These are phyloP conservation scores for Schwanniomyces yamadae DNA, from an alignment of 805 yeast genomes.

Conservation along the genomic window DNA sequence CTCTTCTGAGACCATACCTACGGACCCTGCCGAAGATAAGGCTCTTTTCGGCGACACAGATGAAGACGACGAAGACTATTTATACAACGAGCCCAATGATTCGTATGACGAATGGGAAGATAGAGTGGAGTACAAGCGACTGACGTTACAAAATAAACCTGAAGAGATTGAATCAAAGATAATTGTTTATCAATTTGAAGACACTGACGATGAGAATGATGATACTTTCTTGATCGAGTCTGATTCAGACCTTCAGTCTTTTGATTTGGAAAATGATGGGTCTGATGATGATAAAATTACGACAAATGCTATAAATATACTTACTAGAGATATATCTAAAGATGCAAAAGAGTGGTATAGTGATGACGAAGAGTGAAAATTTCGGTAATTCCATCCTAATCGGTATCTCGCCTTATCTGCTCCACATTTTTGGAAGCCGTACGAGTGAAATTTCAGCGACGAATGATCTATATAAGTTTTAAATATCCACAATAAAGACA, in stretches of 20 bases:
- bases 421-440: too few species aligned
- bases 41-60: too few species aligned
- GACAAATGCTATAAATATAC: conserved; percentile 2
- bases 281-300: conserved; percentile 5
- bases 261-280: not conserved
- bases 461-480: too few species aligned
- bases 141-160: conserved; percentile 11
- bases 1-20: too few species aligned
- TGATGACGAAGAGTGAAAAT: conserved; percentile 6
- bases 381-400: not conserved
- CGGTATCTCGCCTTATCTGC: too few species aligned
- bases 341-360: conserved; percentile 12
- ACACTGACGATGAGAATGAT: conserved; percentile 17
- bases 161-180: conserved; percentile 14
- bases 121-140: conserved; percentile 14
- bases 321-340: conserved; percentile 5
- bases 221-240: conserved; percentile 16
- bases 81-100: conserved; percentile 12
- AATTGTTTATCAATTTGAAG: conserved; percentile 10
- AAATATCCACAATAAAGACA: too few species aligned
- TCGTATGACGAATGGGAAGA: conserved; percentile 21
- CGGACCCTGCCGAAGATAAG: too few species aligned
- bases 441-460: too few species aligned
- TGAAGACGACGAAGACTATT: conserved; percentile 15
- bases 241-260: conserved; percentile 9